Evolutionary conservation across 2,329 filamentous ascomycete genomes (phyloP), one percentile per base, ranked within the genome.

Genomic region (Teratosphaeria nubilosa): DNA sequence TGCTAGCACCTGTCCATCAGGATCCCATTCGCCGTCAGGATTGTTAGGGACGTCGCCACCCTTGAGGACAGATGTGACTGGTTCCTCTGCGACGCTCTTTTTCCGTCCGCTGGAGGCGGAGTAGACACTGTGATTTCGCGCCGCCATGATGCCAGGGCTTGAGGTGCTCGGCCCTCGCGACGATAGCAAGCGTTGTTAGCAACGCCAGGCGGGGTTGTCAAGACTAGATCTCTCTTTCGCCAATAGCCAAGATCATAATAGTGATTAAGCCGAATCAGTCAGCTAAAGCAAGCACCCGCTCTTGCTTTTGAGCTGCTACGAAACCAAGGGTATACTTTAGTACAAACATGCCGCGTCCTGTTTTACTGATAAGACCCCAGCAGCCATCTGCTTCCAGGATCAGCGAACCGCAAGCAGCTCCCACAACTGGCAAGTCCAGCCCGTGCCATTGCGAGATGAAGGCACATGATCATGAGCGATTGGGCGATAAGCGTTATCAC

Each of bases 1-100:
- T 1, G 81, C 82, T 5, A 87, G 75, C 1, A 80, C 79, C 57
- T 84, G 82, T 63, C 86, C 83, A 66, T 86, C 84, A 4, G 76
- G 72, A 48, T 71, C 73, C 66, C 80, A 76, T 30, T 76, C 74
- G 48, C 73, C 70, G 1, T 73, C 65, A 59, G 75, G 73, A 62
- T 78, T 75, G 56, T 68, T 59, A 0, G 77, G 80, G 20, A 80
- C 68, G 57, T 82, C 79, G 59, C 78, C 77, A 37, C 69, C 72
- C 20, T 62, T 59, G 1, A 83, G 70, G 10, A 82, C 73, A 0
- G 80, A 81, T 0, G 80, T 82, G 27, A 82, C 80, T 7, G 76
- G 78, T 63, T 79, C 77, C 45, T 79, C 72, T 9, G 73, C 74
- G 25, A 80, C 75, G 52, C 72, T 75, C 59, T 65, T 66, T 53